Evolutionary conservation across 1,139 yeast species (phyloP), one percentile per base, ranked within the genome.

Genomic region (Zygotorulaspora mrakii): DNA sequence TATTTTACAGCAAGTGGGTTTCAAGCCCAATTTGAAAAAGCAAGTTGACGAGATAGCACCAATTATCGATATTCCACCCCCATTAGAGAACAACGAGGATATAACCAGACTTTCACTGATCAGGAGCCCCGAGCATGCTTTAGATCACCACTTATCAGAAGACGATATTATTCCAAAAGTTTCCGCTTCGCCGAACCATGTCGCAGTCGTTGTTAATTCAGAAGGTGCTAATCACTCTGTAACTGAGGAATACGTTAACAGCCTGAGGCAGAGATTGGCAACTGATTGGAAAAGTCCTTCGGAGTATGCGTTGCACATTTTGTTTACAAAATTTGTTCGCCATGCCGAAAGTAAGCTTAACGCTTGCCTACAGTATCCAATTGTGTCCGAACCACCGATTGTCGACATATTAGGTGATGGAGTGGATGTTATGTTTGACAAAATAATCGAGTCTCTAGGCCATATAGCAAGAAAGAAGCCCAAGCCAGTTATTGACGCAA

Each of bases 401-500:
- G 79, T 82, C 22, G 85, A 83, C 26, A 67, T 88, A n/a, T 66
- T 94, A 11, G 85, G 91, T 0, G 94, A 83, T 53, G 97, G 96
- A 0, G 80, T 77, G 0, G 98, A 91, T 57, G 80, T 83, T 0
- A 77, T 76, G 20, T 89, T 91, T 59, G 98, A 91, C 63, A 79
- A 83, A 53, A 83, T 88, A 40, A 78, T 94, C 18, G 78, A 79
- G 8, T 82, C 96, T 0, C 68, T 91, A 46, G 98, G 98, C 2
- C 87, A 85, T 59, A 85, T 91, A 28, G 95, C 98, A 1, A 73
- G 88, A 43, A 73, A 82, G 25, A 86, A 88, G 52, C 97, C 97
- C 0, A 89, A 88, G 55, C 95, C 96, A 0, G 96, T 94, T 3
- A 89, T 94, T 32, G 98, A 94, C 61, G 86, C 95, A 16, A 96